Conservation (phyloP, 1,284 basidiomycete genomes). For the Papiliotrema fonsecae region DNA sequence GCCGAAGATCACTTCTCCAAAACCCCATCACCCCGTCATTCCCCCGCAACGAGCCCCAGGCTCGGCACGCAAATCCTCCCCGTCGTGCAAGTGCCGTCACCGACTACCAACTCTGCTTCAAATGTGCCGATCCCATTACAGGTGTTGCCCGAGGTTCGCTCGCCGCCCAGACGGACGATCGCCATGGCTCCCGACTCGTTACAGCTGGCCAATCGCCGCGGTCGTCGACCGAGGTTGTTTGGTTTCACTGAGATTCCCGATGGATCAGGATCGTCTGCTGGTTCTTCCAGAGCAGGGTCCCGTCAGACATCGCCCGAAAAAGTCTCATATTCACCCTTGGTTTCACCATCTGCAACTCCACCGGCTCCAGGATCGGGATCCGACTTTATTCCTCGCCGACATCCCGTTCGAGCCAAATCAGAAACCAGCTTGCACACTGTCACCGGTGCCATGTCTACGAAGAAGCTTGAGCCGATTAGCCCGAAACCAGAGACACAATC, state of each 20-base stretch:
- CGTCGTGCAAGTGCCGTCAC: neutral
- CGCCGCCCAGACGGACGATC: conserved; percentile 31
- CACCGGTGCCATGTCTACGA: conserved; percentile 8
- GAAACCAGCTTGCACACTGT: conserved; percentile 28
- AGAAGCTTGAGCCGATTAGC: too few species aligned
- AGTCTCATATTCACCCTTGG: conserved; percentile 5
- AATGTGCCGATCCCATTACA: conserved; percentile 23
- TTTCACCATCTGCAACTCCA: neutral
- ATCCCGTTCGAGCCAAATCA: conserved; percentile 27
- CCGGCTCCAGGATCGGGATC: neutral
- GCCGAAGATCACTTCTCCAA: too few species aligned
- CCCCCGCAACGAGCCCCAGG: neutral
- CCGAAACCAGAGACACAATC: too few species aligned
- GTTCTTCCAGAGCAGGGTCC: conserved; percentile 21
- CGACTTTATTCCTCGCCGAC: conserved; percentile 21
- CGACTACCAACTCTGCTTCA: neutral
- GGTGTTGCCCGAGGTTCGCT: conserved; percentile 45
- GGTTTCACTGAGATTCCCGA: conserved; percentile 44
- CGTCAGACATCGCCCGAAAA: conserved; percentile 20
- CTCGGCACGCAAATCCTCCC: conserved; percentile 1
- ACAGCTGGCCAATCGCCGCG: conserved; percentile 20
- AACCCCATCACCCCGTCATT: conserved; percentile 6
- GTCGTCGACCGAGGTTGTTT: conserved; percentile 42
- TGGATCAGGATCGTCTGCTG: conserved; percentile 19
- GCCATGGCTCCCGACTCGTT: conserved; percentile 28